Evolutionary conservation across 768 basidiomycete species (phyloP).

Genomic region (Paxillus involutus): DNA sequence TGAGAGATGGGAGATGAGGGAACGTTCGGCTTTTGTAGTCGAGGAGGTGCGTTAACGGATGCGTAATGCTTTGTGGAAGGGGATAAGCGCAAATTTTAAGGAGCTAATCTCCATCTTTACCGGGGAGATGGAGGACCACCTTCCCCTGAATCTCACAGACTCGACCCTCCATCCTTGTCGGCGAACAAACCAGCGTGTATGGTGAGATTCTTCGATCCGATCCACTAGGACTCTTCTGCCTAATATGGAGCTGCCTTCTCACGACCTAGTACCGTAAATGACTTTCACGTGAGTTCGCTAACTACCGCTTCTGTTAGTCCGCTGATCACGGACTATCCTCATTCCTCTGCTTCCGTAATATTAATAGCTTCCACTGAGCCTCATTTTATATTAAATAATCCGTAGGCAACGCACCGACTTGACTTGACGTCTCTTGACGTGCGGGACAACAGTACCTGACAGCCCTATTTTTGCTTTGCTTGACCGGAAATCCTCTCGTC

Average conservation of each 20-base stretch:
- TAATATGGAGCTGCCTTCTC: not conserved
- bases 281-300: not conserved
- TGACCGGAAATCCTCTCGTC: not conserved
- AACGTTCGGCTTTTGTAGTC: not conserved
- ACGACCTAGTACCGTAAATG: not conserved
- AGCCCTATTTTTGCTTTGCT: not conserved
- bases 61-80: slow-evolving; percentile 1
- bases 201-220: slow-evolving; percentile 13
- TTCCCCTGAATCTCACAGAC: not conserved
- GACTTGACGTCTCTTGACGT: not conserved
- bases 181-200: not conserved
- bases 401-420: too few relatives aligned
- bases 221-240: slow-evolving; percentile 17
- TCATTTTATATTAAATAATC: too few relatives aligned
- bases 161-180: slow-evolving; percentile 13
- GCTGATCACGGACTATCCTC: not conserved
- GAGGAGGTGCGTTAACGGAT: not conserved
- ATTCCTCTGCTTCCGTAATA: not conserved
- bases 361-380: too few relatives aligned
- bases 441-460: too few relatives aligned
- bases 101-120: slow-evolving; percentile 20
- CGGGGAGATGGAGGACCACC: slow-evolving; percentile 4
- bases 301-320: not conserved
- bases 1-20: not conserved
- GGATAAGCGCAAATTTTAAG: not conserved